Evolutionary conservation across 805 yeast species (phyloP), one percentile per base, ranked within the genome.

Genomic region (Teunomyces funiuensis): DNA sequence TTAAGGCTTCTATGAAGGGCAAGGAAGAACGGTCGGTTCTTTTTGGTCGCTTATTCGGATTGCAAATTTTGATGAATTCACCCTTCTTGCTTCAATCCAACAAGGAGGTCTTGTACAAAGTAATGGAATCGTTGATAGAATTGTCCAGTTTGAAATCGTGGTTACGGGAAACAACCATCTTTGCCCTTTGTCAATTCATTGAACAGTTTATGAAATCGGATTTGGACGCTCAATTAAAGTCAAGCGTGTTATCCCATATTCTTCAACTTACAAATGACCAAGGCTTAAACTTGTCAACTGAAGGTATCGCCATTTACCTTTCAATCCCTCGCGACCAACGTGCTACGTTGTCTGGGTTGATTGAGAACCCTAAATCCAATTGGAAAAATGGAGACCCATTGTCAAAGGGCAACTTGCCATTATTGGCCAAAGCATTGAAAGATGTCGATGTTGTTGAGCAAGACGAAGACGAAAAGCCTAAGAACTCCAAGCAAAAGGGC

Each of bases 41-140:
- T 13, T 89, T 91, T 66, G 98, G 97, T 5, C 76, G 80, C 54
- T 67, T 90, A 33, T 90, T 91, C 60, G 97, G 96, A 0, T 66
- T 88, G 15, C 95, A 90, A 59, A 77, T 86, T 1, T 55, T 90
- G 37, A 70, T 85, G 23, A 83, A 69, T 44, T 61, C 83, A 37
- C 46, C 52, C 29, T 43, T 63, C 3, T 52, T 69, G 26, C 40
- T 51, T 7, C 31, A 39, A 8, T 37, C 56, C 9, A 33, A 46
- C 2, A 40, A 42, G 1, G 52, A 43, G 6, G 43, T 55, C 13
- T 74, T 83, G 10, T 45, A 55, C 13, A 58, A 62, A 9, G 75
- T 83, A 33, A 59, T 79, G 19, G 63, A 69, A 4, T 58, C 67
- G 22, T 52, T 85, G 27, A 58, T 87, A 4, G 79, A 76, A 17